Evolutionary conservation across 2,329 filamentous ascomycete genomes (phyloP).

Genomic region (Teratosphaeria destructans): DNA sequence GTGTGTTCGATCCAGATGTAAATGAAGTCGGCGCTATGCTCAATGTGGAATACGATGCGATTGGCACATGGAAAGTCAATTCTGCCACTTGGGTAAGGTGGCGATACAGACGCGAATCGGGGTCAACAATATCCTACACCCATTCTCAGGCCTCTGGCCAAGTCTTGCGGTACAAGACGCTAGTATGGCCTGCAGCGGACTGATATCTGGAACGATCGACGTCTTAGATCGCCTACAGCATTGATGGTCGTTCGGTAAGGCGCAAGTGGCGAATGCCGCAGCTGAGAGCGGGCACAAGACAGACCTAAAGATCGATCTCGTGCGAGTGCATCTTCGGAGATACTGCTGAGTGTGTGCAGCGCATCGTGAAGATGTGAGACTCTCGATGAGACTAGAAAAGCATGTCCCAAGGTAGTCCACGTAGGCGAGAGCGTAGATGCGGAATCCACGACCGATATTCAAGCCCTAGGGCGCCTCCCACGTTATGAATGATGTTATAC

Average conservation of each 20-base stretch:
- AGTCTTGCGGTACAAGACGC: not conserved
- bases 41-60: not conserved
- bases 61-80: not conserved
- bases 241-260: not conserved
- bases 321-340: not conserved
- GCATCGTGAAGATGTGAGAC: not conserved
- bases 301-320: not conserved
- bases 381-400: not conserved
- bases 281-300: not conserved
- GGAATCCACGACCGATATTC: not conserved
- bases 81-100: not conserved
- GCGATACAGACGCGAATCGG: not conserved
- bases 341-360: not conserved
- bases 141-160: not conserved
- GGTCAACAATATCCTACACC: not conserved
- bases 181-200: not conserved
- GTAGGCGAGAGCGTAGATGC: not conserved
- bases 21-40: not conserved
- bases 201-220: not conserved
- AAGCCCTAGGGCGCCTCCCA: not conserved
- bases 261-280: not conserved
- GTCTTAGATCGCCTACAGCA: not conserved
- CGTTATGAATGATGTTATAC: not conserved
- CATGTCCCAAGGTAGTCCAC: not conserved
- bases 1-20: slow-evolving; percentile 28